Evolutionary conservation across 306 rosid genomes (phyloP), one percentile per base, ranked within the genome.

Genomic region (Cicer arietinum): DNA sequence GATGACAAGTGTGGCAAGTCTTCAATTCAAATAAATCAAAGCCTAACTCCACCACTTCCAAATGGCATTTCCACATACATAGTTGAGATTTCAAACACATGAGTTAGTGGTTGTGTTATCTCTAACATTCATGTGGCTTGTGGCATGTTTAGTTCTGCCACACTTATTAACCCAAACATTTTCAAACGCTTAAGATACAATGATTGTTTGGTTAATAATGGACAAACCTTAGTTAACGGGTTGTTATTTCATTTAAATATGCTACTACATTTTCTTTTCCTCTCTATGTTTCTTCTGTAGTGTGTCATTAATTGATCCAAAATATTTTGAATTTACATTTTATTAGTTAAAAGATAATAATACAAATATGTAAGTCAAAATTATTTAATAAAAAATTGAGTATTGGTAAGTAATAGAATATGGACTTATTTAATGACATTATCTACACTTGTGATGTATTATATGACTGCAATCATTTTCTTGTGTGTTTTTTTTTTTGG

Each of bases 131-230:
- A 89, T 73, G 5, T 90, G 71, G 62, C 6, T 40, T 92, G 96
- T 10, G 96, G 94, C 7, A 69, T 74, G 90, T 92, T 88, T 71
- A 87, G 89, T 88, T 92, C 97, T 0, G 89, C 87, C 3, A 53
- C 16, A 0, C 81, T 88, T 8, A 74, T 90, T 13, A 89, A 86
- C 66, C 98, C 96, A 0, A 86, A 52, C 30, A 30, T 83, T 30
- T 92, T 90, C 85, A 92, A 80, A 67, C 92, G 94, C 35, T 86
- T 88, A 8, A 20, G 44, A 44, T 84, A 73, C 76, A 70, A 86
- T 50, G 89, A 92, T 63, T 92, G 98, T 46, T 87, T 90, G 1
- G 90, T 89, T 4, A 92, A 92, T 72, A 80, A 80, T 10, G 96
- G 94, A 12, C 43, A 72, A n/a, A 81, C 90, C 7, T 59, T 92